These are phyloP conservation scores for Cryptococcus sp. DNA, from an alignment of 1,284 basidiomycete genomes.

Conservation along the genomic window DNA sequence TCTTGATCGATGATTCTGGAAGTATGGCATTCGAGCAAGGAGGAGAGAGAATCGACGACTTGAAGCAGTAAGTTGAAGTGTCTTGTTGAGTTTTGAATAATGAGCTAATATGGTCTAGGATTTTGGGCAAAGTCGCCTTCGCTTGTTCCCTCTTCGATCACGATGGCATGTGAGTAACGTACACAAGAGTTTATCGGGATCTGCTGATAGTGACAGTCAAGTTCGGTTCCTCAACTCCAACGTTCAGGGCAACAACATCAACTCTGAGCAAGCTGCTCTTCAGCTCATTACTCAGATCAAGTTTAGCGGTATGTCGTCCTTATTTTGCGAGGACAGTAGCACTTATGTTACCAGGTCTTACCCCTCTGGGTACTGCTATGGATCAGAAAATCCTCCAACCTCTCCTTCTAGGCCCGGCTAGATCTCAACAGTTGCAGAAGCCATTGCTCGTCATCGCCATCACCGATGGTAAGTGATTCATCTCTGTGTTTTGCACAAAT, in stretches of 20 bases:
- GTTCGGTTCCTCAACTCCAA: constrained; percentile 51
- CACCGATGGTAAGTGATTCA: constrained; percentile 38
- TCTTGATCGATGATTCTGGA: constrained; percentile 48
- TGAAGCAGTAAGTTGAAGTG: constrained; percentile 19
- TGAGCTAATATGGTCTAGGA: constrained; percentile 13
- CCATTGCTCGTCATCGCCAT: constrained; percentile 49
- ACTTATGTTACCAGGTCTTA: constrained; percentile 26
- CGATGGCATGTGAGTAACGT: constrained; percentile 44
- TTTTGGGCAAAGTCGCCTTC: constrained; percentile 44
- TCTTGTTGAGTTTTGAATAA: too few species aligned
- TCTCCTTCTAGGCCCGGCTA: constrained; percentile 47
- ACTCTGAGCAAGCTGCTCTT: constrained; percentile 43
- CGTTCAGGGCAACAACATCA: constrained; percentile 49
- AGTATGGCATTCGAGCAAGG: constrained; percentile 46
- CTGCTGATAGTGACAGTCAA: constrained; percentile 16
- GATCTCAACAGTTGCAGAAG: constrained; percentile 45
- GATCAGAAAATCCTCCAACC: constrained; percentile 50
- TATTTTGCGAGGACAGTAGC: neutral
- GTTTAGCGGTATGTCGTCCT: constrained; percentile 41
- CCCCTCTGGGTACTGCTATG: constrained; percentile 48
- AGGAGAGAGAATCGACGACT: constrained; percentile 31
- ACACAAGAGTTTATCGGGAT: neutral
- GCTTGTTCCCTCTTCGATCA: constrained; percentile 49
- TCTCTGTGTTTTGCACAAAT: neutral
- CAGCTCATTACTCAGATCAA: constrained; percentile 46